Evolutionary conservation across 331 rosid species (phyloP).

Genomic region (Phaseolus coccineus): DNA sequence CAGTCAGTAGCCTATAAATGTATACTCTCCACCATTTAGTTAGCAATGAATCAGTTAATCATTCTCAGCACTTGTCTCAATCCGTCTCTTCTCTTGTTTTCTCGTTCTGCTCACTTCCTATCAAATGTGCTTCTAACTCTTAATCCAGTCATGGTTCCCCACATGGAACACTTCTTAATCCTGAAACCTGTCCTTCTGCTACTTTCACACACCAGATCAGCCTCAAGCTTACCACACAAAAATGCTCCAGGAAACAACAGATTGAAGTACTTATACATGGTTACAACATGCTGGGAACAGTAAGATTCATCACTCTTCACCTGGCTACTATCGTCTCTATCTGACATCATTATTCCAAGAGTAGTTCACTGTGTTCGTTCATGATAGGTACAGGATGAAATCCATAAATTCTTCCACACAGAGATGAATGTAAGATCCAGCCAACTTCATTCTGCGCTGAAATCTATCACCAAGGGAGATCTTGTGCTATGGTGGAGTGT

Average conservation of each 20-base stretch:
- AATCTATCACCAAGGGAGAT: constrained; percentile 2
- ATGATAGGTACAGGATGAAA: background rate
- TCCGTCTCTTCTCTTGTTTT: background rate
- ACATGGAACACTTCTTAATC: background rate
- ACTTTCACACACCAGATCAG: background rate
- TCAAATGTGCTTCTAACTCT: background rate
- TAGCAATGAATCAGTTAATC: background rate
- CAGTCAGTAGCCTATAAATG: background rate
- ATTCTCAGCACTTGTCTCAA: background rate
- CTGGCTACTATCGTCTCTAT: background rate
- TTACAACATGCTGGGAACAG: background rate
- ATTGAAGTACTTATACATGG: background rate
- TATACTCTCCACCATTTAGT: background rate
- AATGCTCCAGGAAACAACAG: background rate
- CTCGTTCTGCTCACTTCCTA: background rate
- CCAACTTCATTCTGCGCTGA: background rate
- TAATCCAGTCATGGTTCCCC: background rate
- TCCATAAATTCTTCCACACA: background rate
- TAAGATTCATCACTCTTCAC: background rate
- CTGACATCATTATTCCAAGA: background rate
- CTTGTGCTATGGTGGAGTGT: background rate
- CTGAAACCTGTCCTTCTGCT: background rate
- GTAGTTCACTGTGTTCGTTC: background rate
- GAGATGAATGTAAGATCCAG: background rate
- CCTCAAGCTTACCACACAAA: background rate